Conservation (phyloP, 129 eudicot species). For the Calendula officinalis region DNA sequence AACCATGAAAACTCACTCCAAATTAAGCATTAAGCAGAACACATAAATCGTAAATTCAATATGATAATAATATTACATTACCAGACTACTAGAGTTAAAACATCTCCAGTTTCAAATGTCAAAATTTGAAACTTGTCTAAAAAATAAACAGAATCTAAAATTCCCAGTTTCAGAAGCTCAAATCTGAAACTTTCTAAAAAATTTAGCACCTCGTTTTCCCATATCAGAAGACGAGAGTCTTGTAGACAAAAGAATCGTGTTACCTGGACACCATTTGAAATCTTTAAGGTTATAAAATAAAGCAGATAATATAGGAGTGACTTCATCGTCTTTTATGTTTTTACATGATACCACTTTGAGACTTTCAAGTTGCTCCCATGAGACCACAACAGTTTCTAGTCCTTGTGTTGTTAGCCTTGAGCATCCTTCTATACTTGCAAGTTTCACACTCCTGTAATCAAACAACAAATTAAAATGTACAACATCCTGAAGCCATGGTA, state of each 20-base stretch:
- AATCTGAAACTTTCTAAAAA: conserved; percentile 57
- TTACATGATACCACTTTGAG: conserved; percentile 69
- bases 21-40: conserved; percentile 9
- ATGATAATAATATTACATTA: not conserved
- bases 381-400: conserved; percentile 52
- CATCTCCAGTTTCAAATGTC: conserved; percentile 15
- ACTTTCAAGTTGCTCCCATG: conserved; percentile 70
- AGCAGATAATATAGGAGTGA: conserved; percentile 45
- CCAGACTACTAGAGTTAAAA: conserved; percentile 6
- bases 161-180: conserved; percentile 26
- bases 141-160: conserved; percentile 12
- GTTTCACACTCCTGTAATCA: conserved; percentile 50
- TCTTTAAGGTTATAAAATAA: conserved; percentile 68
- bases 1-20: not conserved
- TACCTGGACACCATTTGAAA: conserved; percentile 79
- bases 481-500: too few relatives aligned
- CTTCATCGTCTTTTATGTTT: conserved; percentile 58
- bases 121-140: conserved; percentile 17
- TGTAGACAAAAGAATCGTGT: conserved; percentile 47
- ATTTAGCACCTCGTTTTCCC: conserved; percentile 68
- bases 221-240: conserved; percentile 61
- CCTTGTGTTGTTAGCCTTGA: conserved; percentile 64
- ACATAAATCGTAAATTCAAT: not conserved
- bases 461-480: conserved; percentile 13
- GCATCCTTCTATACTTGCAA: conserved; percentile 71